A percentile compares a stretch with the other conserved stretches of the same genome.
These are phyloP conservation scores for Colletotrichum higginsianum DNA, from an alignment of 2,329 filamentous ascomycete genomes.

Conservation along the genomic window DNA sequence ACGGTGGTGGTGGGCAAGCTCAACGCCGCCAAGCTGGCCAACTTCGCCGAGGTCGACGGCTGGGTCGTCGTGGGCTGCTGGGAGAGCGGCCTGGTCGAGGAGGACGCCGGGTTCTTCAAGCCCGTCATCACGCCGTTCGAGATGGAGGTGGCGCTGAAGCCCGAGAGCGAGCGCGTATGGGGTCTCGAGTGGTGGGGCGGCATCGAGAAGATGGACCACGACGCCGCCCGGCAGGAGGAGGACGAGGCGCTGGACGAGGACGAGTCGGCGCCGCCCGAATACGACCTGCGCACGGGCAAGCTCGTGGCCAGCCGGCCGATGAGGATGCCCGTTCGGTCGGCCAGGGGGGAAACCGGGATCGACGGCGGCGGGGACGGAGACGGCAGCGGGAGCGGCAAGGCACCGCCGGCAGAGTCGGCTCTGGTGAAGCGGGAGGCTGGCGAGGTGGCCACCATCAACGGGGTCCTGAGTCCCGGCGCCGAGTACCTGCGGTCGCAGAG, in stretches of 20 bases:
- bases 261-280: slow-evolving; percentile 88
- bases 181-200: slow-evolving; percentile 91
- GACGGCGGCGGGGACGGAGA: slow-evolving; percentile 44
- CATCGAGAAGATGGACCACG: slow-evolving; percentile 78
- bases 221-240: slow-evolving; percentile 35
- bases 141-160: slow-evolving; percentile 81
- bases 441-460: slow-evolving; percentile 86
- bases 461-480: slow-evolving; percentile 90
- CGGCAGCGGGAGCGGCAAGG: slow-evolving; percentile 46
- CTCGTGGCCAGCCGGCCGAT: slow-evolving; percentile 87
- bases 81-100: slow-evolving; percentile 94
- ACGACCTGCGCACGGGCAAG: slow-evolving; percentile 89
- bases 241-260: slow-evolving; percentile 61
- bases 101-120: slow-evolving; percentile 84
- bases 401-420: slow-evolving; percentile 52
- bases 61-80: slow-evolving; percentile 99
- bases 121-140: slow-evolving; percentile 97
- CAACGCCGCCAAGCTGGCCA: slow-evolving; percentile 95
- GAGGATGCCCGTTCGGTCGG: slow-evolving; percentile 59
- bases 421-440: slow-evolving; percentile 74
- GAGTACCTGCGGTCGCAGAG: slow-evolving; percentile 86
- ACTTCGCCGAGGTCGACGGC: slow-evolving; percentile 94
- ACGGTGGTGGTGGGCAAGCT: slow-evolving; percentile 97
- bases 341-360: slow-evolving; percentile 12
- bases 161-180: slow-evolving; percentile 85